Conservation (phyloP, 305 asterid species). For the Solanum hybrid region DNA sequence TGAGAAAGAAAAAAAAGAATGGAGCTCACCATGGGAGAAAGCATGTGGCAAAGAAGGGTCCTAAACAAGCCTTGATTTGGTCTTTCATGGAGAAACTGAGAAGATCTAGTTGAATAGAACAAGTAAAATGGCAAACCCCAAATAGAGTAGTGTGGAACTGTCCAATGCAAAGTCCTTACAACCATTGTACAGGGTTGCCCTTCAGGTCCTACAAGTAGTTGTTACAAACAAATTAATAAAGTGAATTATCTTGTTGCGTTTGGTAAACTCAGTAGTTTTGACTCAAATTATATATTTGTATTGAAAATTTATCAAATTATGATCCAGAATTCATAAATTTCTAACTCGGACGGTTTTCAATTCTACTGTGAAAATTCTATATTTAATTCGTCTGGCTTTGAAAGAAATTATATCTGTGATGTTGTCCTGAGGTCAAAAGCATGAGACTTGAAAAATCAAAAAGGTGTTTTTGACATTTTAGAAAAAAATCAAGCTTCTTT, state of each 20-base stretch:
- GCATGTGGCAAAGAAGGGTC: slow-evolving; percentile 40
- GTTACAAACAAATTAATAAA: neutral
- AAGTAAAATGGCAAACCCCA: slow-evolving; percentile 87
- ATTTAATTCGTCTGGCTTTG: neutral
- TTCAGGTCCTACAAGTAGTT: slow-evolving; percentile 36
- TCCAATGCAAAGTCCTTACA: slow-evolving; percentile 74
- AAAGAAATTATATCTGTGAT: neutral
- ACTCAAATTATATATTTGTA: neutral
- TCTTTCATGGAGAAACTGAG: slow-evolving; percentile 69
- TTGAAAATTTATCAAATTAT: neutral
- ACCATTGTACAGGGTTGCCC: slow-evolving; percentile 79
- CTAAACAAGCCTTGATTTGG: slow-evolving; percentile 74
- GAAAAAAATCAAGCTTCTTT: neutral
- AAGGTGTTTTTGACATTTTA: neutral
- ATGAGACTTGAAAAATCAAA: neutral
- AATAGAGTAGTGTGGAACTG: slow-evolving; percentile 78
- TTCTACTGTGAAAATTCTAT: neutral
- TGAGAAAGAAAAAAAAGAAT: neutral
- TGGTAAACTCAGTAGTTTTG: neutral
- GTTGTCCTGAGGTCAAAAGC: neutral
- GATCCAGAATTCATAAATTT: neutral
- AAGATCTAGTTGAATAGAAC: slow-evolving; percentile 82
- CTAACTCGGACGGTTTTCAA: neutral
- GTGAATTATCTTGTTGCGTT: neutral
- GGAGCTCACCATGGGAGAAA: slow-evolving; percentile 59